A percentile compares a stretch with the other conserved stretches of the same genome.
Evolutionary conservation across 1,284 basidiomycete species (phyloP).

Genomic region (Inonotus hispidus): DNA sequence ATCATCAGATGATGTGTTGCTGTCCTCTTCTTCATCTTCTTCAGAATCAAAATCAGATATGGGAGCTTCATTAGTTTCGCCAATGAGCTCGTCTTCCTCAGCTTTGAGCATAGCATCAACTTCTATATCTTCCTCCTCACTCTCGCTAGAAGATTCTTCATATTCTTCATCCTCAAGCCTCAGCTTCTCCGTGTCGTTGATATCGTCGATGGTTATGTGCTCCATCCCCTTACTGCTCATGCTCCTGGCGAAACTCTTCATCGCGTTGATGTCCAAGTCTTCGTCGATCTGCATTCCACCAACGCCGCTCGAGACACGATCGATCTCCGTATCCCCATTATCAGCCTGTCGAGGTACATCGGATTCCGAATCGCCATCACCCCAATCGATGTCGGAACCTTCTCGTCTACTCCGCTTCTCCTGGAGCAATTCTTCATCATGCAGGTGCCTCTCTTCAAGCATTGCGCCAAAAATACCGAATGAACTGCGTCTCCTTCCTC

Average conservation of each 20-base stretch:
- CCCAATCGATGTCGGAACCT: slow-evolving; percentile 71
- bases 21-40: slow-evolving; percentile 28
- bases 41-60: slow-evolving; percentile 26
- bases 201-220: slow-evolving; percentile 61
- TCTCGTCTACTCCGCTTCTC: slow-evolving; percentile 41
- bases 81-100: slow-evolving; percentile 33
- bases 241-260: slow-evolving; percentile 51
- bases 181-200: slow-evolving; percentile 51
- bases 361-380: slow-evolving; percentile 39
- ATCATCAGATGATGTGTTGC: slow-evolving; percentile 31
- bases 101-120: slow-evolving; percentile 25
- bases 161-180: slow-evolving; percentile 46
- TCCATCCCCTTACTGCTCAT: slow-evolving; percentile 43
- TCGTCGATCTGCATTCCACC: slow-evolving; percentile 58
- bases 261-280: slow-evolving; percentile 40
- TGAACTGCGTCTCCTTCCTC: slow-evolving; percentile 27
- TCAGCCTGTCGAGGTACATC: slow-evolving; percentile 22
- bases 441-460: slow-evolving; percentile 48
- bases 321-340: slow-evolving; percentile 28
- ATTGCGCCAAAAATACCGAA: slow-evolving; percentile 54
- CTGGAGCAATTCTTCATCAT: slow-evolving; percentile 31
- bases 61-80: slow-evolving; percentile 28
- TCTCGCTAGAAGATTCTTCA: slow-evolving; percentile 22
- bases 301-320: slow-evolving; percentile 33
- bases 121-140: slow-evolving; percentile 20